These are phyloP conservation scores for Saturnispora bothae DNA, from an alignment of 805 yeast species.

Conservation along the genomic window DNA sequence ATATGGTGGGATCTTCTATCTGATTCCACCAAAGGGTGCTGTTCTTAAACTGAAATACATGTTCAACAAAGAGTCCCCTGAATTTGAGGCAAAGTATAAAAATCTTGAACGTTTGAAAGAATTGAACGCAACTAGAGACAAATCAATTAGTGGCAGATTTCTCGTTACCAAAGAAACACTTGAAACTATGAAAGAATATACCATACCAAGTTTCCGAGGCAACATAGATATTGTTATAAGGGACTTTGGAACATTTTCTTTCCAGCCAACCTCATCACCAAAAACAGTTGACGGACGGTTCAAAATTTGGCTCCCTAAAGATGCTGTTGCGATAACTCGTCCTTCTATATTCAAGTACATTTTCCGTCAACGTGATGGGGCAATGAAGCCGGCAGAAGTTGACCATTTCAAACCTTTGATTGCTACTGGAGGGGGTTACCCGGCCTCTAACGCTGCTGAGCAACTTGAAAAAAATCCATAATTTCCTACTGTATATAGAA, in stretches of 20 bases:
- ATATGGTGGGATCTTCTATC: constrained; percentile 51
- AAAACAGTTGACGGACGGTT: constrained; percentile 23
- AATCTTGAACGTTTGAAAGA: constrained; percentile 26
- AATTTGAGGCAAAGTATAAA: constrained; percentile 28
- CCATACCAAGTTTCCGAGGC: constrained; percentile 65
- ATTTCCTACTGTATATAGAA: neutral
- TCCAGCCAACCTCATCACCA: constrained; percentile 46
- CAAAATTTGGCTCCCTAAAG: constrained; percentile 46
- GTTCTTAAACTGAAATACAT: constrained; percentile 34
- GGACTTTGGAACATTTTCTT: constrained; percentile 51
- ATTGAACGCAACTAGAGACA: constrained; percentile 18
- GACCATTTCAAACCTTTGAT: neutral
- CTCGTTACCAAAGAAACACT: constrained; percentile 19
- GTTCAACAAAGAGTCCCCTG: constrained; percentile 30
- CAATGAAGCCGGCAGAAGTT: neutral
- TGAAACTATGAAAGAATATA: constrained; percentile 31
- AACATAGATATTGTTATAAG: constrained; percentile 53
- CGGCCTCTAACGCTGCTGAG: neutral
- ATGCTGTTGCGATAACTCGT: neutral
- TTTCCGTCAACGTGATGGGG: neutral
- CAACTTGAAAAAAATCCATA: neutral
- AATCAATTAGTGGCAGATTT: constrained; percentile 18
- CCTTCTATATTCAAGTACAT: neutral
- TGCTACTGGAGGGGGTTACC: neutral
- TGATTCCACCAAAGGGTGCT: constrained; percentile 42